These are phyloP conservation scores for Colletotrichum scovillei DNA, from an alignment of 2,329 filamentous ascomycete species.

Conservation along the genomic window DNA sequence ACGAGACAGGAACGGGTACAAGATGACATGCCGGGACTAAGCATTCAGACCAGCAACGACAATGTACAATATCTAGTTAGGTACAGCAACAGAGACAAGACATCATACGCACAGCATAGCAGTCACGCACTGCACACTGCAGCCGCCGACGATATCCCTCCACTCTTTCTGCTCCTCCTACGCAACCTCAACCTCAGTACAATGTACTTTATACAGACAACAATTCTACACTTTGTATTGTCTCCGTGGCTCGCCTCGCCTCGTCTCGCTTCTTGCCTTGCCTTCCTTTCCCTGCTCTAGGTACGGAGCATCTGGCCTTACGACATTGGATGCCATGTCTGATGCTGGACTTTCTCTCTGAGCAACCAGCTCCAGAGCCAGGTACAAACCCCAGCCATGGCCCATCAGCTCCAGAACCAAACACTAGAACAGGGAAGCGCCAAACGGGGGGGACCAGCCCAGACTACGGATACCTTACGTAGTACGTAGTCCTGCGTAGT, in stretches of 20 bases:
- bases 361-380: not conserved
- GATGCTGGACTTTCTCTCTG: not conserved
- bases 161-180: not conserved
- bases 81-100: no score
- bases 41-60: no score
- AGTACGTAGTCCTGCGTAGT: conserved; percentile 27
- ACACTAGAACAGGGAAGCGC: conserved; percentile 24
- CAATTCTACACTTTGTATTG: not conserved
- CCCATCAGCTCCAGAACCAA: not conserved
- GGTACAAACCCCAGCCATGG: conserved; percentile 2
- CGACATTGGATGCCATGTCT: not conserved
- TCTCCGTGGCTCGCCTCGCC: not conserved
- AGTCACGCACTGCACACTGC: not conserved
- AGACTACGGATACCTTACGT: conserved; percentile 33
- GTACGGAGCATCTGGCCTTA: not conserved
- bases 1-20: conserved; percentile 1
- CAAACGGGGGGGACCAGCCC: conserved; percentile 25
- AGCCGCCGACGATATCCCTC: not conserved
- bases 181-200: not conserved
- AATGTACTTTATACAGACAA: not conserved
- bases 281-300: not conserved
- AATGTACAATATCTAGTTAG: no score
- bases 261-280: not conserved
- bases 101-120: not conserved
- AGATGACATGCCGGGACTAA: conserved; percentile 1